A percentile compares a stretch with the other conserved stretches of the same genome.
These are phyloP conservation scores for Cladophialophora carrionii DNA, from an alignment of 2,329 filamentous ascomycete genomes.

Conservation along the genomic window DNA sequence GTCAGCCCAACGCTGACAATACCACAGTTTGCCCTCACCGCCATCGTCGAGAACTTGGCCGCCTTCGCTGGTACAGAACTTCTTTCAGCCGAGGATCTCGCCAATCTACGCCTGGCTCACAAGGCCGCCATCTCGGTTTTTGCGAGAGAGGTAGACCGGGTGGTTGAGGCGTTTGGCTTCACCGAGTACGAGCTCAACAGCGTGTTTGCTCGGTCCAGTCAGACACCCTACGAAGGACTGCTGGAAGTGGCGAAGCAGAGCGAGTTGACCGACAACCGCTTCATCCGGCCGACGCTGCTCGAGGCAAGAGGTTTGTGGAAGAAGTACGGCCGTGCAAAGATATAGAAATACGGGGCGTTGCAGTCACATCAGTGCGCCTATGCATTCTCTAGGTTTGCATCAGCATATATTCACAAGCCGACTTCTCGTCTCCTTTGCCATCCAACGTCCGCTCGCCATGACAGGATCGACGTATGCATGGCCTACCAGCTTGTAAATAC, in stretches of 20 bases:
- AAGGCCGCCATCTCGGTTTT: slow-evolving; percentile 32
- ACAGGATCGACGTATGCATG: slow-evolving; percentile 30
- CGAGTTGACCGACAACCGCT: slow-evolving; percentile 36
- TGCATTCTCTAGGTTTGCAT: slow-evolving; percentile 23
- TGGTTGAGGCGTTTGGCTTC: slow-evolving; percentile 37
- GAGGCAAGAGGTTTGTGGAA: slow-evolving; percentile 36
- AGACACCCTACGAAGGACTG: slow-evolving; percentile 38
- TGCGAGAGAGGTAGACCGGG: slow-evolving; percentile 21
- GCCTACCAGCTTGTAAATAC: slow-evolving; percentile 23
- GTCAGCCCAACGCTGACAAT: neutral
- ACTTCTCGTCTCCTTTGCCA: slow-evolving; percentile 23
- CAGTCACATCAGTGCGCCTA: neutral
- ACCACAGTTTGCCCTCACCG: slow-evolving; percentile 33
- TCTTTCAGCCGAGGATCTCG: slow-evolving; percentile 15
- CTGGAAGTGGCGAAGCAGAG: slow-evolving; percentile 35
- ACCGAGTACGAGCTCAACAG: slow-evolving; percentile 39
- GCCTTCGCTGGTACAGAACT: slow-evolving; percentile 29
- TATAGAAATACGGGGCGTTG: slow-evolving; percentile 9
- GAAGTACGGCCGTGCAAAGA: slow-evolving; percentile 28
- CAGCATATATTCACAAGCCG: slow-evolving; percentile 24
- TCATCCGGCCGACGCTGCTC: slow-evolving; percentile 33
- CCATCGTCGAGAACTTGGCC: slow-evolving; percentile 27
- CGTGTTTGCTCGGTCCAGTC: slow-evolving; percentile 32
- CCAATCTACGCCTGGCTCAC: slow-evolving; percentile 25
- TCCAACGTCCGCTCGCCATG: slow-evolving; percentile 29